Conservation (phyloP, 305 asterid species). For the Coffea humblotiana region DNA sequence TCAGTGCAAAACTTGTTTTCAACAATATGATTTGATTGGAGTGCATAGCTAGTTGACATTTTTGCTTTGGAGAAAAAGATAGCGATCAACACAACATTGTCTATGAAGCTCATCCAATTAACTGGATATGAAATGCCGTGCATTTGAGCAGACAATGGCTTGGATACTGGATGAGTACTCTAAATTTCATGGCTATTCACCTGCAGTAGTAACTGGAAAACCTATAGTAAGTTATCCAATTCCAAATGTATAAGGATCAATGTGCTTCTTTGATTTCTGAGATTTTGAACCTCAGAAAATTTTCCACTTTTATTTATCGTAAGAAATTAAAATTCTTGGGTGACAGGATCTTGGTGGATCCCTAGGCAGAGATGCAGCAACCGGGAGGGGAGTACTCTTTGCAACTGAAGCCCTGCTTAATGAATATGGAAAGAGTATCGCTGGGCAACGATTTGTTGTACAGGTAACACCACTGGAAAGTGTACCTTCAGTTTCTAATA, state of each 20-base stretch:
- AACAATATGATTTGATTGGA: neutral
- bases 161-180: slow-evolving; percentile 97
- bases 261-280: neutral
- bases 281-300: neutral
- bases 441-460: slow-evolving; percentile 65
- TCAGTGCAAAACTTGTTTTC: neutral
- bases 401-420: slow-evolving; percentile 75
- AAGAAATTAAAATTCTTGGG: neutral
- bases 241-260: neutral
- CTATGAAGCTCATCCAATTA: neutral
- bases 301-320: too few relatives aligned
- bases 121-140: neutral
- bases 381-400: slow-evolving; percentile 82
- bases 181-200: slow-evolving; percentile 85
- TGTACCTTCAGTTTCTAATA: neutral
- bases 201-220: slow-evolving; percentile 92
- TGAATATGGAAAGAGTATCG: slow-evolving; percentile 64
- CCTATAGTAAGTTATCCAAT: slow-evolving; percentile 56
- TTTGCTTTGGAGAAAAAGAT: neutral
- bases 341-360: slow-evolving; percentile 87
- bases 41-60: neutral
- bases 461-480: slow-evolving; percentile 40
- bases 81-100: neutral
- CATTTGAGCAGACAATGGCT: slow-evolving; percentile 68
- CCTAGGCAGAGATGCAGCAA: slow-evolving; percentile 91